These are phyloP conservation scores for Moringa oleifera DNA, from an alignment of 345 rosid species.

Conservation along the genomic window DNA sequence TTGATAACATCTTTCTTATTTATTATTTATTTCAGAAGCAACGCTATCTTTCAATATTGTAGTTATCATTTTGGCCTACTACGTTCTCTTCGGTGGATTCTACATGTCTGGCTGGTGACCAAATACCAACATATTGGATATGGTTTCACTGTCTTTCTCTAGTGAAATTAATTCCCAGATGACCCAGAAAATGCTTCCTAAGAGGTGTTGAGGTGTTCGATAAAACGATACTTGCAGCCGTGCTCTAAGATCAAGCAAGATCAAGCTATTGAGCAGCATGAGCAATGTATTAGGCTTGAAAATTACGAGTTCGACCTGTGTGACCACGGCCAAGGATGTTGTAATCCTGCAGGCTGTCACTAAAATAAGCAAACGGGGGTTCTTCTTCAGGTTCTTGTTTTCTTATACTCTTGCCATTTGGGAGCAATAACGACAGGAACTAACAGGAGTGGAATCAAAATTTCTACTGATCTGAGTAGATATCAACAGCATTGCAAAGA, in stretches of 20 bases:
- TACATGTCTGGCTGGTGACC: slow-evolving; percentile 57
- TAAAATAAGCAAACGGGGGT: slow-evolving; percentile 79
- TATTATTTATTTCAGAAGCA: too few relatives aligned
- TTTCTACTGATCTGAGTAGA: too few relatives aligned
- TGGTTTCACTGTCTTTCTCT: slow-evolving; percentile 91
- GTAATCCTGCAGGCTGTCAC: slow-evolving; percentile 58
- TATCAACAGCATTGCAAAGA: too few relatives aligned
- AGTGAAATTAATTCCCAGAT: slow-evolving; percentile 73
- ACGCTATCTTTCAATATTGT: too few relatives aligned
- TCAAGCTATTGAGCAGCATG: slow-evolving; percentile 43
- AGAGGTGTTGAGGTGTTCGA: slow-evolving; percentile 73
- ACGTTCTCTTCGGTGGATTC: slow-evolving; percentile 88
- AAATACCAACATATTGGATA: too few relatives aligned
- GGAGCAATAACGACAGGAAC: slow-evolving; percentile 85
- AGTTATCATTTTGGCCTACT: too few relatives aligned
- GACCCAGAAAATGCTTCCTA: slow-evolving; percentile 60
- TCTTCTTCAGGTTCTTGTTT: slow-evolving; percentile 73
- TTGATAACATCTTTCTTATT: too few relatives aligned
- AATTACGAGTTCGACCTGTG: slow-evolving; percentile 57
- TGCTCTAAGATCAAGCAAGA: slow-evolving; percentile 35
- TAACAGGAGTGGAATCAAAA: slow-evolving; percentile 18
- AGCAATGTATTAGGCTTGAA: slow-evolving; percentile 43
- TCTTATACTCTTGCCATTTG: slow-evolving; percentile 57
- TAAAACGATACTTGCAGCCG: slow-evolving; percentile 40
- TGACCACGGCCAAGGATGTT: slow-evolving; percentile 57